Conservation (phyloP, 208 protist genomes). For the Strigomonas culicis region DNA sequence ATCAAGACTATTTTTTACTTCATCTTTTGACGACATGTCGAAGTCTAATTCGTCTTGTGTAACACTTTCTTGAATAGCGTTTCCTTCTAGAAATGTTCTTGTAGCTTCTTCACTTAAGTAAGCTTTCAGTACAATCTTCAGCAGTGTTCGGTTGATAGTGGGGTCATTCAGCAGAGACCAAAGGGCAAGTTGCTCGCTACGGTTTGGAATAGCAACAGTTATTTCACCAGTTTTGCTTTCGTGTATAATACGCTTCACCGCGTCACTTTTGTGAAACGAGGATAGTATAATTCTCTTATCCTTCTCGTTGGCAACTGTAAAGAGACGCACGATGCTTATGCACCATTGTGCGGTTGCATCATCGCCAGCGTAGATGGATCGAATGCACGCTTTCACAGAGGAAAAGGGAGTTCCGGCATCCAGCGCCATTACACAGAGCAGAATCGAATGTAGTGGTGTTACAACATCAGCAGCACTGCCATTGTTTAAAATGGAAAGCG, state of each 20-base stretch:
- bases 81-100: neutral
- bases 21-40: neutral
- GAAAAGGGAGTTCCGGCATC: no score
- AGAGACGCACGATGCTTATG: neutral
- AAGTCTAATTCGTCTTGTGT: neutral
- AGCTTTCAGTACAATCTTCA: neutral
- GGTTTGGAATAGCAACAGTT: neutral
- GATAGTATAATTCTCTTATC: neutral
- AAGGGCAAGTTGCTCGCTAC: neutral
- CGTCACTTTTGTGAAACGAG: neutral
- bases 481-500: no score
- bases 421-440: no score
- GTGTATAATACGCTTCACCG: neutral
- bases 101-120: neutral
- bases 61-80: neutral
- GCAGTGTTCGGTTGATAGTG: neutral
- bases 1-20: constrained; percentile 13
- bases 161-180: neutral
- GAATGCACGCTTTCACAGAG: no score
- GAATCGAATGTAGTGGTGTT: no score
- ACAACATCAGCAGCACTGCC: no score
- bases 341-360: neutral
- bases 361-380: neutral
- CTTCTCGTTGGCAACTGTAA: neutral
- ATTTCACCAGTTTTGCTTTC: neutral